Percentiles rank a stretch among this genome's conserved stretches.
These are phyloP conservation scores for Hansenula sp. DNA, from an alignment of 1,139 yeast genomes.

Conservation along the genomic window DNA sequence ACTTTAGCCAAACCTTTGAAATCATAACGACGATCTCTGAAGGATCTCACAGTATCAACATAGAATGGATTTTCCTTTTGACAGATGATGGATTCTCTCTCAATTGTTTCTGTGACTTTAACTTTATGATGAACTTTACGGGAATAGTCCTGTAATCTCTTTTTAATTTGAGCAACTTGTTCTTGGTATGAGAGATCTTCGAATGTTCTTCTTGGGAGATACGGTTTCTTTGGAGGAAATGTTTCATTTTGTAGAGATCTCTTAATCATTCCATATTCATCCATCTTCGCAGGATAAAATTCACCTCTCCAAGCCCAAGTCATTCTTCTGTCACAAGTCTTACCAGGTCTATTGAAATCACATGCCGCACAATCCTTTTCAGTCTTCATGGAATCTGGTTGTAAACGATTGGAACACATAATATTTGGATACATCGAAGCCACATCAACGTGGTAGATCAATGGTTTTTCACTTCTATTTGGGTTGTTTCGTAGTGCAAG, in stretches of 20 bases:
- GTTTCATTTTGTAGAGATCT: constrained; percentile 76
- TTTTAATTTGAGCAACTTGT: constrained; percentile 72
- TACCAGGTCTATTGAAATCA: constrained; percentile 95
- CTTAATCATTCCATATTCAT: constrained; percentile 87
- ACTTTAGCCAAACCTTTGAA: constrained; percentile 91
- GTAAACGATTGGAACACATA: constrained; percentile 95
- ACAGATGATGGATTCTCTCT: constrained; percentile 91
- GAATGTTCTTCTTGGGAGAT: constrained; percentile 54
- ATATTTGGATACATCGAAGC: constrained; percentile 99
- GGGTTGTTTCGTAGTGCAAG: constrained; percentile 58
- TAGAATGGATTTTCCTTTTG: constrained; percentile 98
- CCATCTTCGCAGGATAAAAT: constrained; percentile 84
- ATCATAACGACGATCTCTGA: constrained; percentile 94
- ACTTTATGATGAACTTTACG: constrained; percentile 79
- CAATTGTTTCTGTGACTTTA: constrained; percentile 78
- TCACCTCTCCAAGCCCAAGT: constrained; percentile 99
- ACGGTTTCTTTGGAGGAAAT: constrained; percentile 61
- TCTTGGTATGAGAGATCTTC: constrained; percentile 75
- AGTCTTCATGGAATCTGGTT: constrained; percentile 95
- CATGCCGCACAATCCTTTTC: constrained; percentile 97
- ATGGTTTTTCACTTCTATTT: constrained; percentile 68
- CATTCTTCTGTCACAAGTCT: constrained; percentile 82
- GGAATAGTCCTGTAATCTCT: constrained; percentile 81
- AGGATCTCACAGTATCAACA: constrained; percentile 88
- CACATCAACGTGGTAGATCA: constrained; percentile 96